Conservation (phyloP, 2,329 filamentous ascomycete species). For the Colletotrichum aenigma region DNA sequence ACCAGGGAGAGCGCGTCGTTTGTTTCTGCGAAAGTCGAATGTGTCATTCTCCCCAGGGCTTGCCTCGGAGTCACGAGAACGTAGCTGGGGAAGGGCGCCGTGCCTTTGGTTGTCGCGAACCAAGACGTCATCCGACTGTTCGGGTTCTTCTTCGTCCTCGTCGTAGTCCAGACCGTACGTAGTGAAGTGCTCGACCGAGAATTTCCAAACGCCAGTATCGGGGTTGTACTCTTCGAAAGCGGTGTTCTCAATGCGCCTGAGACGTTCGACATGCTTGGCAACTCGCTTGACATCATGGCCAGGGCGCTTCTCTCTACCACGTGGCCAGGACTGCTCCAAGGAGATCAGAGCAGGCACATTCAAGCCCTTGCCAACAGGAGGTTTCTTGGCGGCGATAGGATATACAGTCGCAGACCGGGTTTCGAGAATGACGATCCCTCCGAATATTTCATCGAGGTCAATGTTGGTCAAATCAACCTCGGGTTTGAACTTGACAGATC, state of each 20-base stretch:
- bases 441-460: conserved; percentile 80
- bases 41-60: conserved; percentile 52
- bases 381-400: conserved; percentile 76
- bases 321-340: conserved; percentile 94
- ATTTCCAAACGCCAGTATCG: conserved; percentile 85
- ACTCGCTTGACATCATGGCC: conserved; percentile 65
- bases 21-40: conserved; percentile 56
- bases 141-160: conserved; percentile 67
- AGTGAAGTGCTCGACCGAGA: conserved; percentile 94
- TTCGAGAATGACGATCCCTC: conserved; percentile 75
- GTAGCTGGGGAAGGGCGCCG: neutral
- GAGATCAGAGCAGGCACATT: conserved; percentile 89
- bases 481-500: conserved; percentile 80
- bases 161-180: conserved; percentile 91
- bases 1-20: conserved; percentile 68
- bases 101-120: neutral
- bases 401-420: conserved; percentile 90
- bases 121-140: neutral
- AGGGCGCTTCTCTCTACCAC: conserved; percentile 63
- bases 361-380: conserved; percentile 82
- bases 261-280: conserved; percentile 81
- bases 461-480: conserved; percentile 83
- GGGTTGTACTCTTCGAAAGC: conserved; percentile 81
- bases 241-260: conserved; percentile 81
- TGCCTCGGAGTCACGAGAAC: conserved; percentile 42